Base-by-base conservation (phyloP, 768 basidiomycete genomes). In the Psilocybe cubensis region DNA sequence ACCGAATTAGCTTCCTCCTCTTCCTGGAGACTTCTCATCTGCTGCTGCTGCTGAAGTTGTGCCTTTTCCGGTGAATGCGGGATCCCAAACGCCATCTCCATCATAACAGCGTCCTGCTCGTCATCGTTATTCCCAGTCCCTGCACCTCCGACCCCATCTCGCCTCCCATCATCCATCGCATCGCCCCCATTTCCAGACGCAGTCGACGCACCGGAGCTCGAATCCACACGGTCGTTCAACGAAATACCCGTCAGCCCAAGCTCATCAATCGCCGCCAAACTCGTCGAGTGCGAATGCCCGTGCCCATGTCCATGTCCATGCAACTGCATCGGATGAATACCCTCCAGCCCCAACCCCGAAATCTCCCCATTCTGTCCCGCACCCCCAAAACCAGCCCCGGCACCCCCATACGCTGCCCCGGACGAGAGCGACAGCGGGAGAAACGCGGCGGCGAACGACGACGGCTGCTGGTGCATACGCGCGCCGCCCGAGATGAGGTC, bases 401-500 rank as follows among this genome's bases (percentile, higher is more conserved):
- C 24, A 17, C 47, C 40, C 0, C 54, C 49, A 42, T 44, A 47
- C 10, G 33, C n/a, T n/a, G n/a, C 9, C 14, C 31, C 38, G 12
- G 35, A 40, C 24, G 33, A 21, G 25, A 12, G 23, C 45, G 11
- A 48, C 25, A 62, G 23, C 35, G 49, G 57, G 21, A 31, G 29
- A 42, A 47, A 60, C 53, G 31, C 12, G 14, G 35, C 8, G 14
- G 35, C 8, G 51, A 42, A 43, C 23, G 38, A 42, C n/a, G n/a
- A n/a, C n/a, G n/a, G 21, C 8, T 40, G 14, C 29, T 57, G 56
- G 42, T 62, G 54, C 54, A 56, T 56, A 25, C 54, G 86, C 7
- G 85, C 78, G 57, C 90, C 79, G 27, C 90, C 89, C 63, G 92
- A 92, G 63, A 93, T 92, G 63, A 93, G 80, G 71, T 93, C 91